Base-by-base conservation (phyloP, 1,284 basidiomycete genomes). In the Pascua guehoae region DNA sequence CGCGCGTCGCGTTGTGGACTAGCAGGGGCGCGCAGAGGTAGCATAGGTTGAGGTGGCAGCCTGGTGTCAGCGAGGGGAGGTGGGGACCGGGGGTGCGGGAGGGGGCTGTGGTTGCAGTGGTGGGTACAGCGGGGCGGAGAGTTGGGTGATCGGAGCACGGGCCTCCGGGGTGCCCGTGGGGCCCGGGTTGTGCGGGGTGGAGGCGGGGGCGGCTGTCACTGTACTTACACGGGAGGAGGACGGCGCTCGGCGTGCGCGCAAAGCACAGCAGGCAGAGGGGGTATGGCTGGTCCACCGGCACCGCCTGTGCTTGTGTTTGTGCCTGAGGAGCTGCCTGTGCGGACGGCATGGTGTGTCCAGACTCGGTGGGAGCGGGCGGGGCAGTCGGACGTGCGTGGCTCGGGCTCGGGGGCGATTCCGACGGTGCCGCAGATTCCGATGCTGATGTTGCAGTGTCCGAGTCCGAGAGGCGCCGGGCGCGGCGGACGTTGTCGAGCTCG, bases 31-130 rank as follows among this genome's bases (percentile, higher is more conserved):
- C 71, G 47, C 71, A 73, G 38, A 73, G 60, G 54, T 70, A 57
- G 54, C 71, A 73, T 36, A 73, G 61, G 51, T 73, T 71, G 24
- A 73, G 60, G 53, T 73, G 71, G 51, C 67, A 70, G 57, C 70
- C 70, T 70, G 61, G 18, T 0, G 49, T 45, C 32, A 43, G 44
- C n/a, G 32, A 14, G 32, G n/a, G 3, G 24, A 32, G 24, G 24
- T 32, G 24, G 24, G 24, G 24, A 32, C 8, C 5, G 38, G 8
- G 36, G 36, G 15, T 38, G 36, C 5, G 15, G 32, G 48, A 32
- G 24, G 24, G 24, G 24, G 24, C 7, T 32, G 24, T 3, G 24
- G 24, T 32, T 32, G 24, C 4, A 32, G 7, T 32, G 7, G 24
- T 7, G 36, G 24, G 17, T 18, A 15, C 9, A 8, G n/a, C 12